phyloP scores from a whole-genome alignment of 345 rosid genomes.

The Diplotaxis tenuifolia region DNA sequence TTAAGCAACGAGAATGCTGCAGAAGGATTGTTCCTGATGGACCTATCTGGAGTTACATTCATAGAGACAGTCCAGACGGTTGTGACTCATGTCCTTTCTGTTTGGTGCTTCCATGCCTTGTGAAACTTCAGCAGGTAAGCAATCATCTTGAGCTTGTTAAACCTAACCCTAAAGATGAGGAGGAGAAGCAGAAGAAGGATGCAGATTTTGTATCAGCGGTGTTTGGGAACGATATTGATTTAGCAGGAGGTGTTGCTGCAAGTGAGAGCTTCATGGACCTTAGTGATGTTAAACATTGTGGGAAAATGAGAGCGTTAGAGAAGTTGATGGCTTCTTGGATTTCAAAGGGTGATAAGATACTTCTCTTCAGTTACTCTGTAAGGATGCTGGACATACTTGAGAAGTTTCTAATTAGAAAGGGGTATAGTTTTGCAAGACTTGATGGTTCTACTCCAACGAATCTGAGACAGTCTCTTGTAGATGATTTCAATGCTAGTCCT shows the following conservation, averaged over 20 bases:
- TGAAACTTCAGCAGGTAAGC: constrained; percentile 66
- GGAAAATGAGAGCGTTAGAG: constrained; percentile 88
- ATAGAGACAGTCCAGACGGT: constrained; percentile 75
- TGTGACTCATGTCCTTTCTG: constrained; percentile 98
- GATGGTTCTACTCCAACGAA: constrained; percentile 93
- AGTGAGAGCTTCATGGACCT: constrained; percentile 80
- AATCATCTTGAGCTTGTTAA: constrained; percentile 94
- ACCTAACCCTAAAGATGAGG: constrained; percentile 89
- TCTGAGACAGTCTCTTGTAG: constrained; percentile 75
- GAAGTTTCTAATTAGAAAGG: constrained; percentile 83
- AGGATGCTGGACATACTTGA: constrained; percentile 96
- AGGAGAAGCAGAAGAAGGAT: constrained; percentile 82
- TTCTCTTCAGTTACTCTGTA: constrained; percentile 92
- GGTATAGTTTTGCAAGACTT: constrained; percentile 82
- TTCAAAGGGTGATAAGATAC: constrained; percentile 85
- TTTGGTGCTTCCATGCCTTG: constrained; percentile 91
- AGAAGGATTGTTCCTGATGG: constrained; percentile 84
- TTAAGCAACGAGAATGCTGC: constrained; percentile 87
- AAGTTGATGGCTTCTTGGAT: constrained; percentile 80
- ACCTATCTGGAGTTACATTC: constrained; percentile 83
- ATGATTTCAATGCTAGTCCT: constrained; percentile 87
- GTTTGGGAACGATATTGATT: constrained; percentile 72
- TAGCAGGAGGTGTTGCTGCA: constrained; percentile 73
- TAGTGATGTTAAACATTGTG: constrained; percentile 82
- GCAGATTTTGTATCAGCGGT: constrained; percentile 82